These are phyloP conservation scores for Lagenaria siceraria DNA, from an alignment of 306 rosid species.

Conservation along the genomic window DNA sequence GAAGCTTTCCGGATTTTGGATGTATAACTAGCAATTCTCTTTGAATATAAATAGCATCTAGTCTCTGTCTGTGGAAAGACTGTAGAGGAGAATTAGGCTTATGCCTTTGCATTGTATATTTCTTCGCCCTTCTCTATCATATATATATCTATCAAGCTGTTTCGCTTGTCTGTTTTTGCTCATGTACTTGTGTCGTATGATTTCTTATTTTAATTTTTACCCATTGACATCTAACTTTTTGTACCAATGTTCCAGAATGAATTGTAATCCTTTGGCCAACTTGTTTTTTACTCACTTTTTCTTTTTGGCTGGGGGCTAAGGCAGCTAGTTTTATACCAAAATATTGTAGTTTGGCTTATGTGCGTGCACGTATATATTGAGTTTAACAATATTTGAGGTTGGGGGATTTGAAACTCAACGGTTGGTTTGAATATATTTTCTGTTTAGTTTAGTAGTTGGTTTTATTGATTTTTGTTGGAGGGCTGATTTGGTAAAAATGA, in stretches of 20 bases:
- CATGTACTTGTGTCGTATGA: neutral
- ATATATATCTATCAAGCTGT: neutral
- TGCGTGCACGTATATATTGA: too few species aligned
- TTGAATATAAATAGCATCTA: neutral
- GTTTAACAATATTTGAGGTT: too few species aligned
- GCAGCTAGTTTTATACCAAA: neutral
- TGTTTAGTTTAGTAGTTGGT: too few species aligned
- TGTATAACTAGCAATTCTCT: neutral
- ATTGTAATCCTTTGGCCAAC: neutral
- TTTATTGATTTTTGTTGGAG: too few species aligned
- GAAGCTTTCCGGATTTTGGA: neutral
- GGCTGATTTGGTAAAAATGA: too few species aligned
- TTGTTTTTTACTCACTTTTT: neutral
- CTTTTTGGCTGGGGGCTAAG: neutral
- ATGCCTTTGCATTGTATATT: neutral
- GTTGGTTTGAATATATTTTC: too few species aligned
- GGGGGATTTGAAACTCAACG: too few species aligned
- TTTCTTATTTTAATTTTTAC: neutral
- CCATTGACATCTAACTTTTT: too few species aligned
- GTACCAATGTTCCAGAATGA: neutral
- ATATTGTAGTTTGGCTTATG: neutral
- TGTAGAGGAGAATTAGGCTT: neutral
- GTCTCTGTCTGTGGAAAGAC: neutral
- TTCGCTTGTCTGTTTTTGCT: neutral
- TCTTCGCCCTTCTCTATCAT: neutral